A percentile compares a stretch with the other conserved stretches of the same genome.
phyloP scores from a whole-genome alignment of 1,139 yeast species.

The Candida sanyaensis region DNA sequence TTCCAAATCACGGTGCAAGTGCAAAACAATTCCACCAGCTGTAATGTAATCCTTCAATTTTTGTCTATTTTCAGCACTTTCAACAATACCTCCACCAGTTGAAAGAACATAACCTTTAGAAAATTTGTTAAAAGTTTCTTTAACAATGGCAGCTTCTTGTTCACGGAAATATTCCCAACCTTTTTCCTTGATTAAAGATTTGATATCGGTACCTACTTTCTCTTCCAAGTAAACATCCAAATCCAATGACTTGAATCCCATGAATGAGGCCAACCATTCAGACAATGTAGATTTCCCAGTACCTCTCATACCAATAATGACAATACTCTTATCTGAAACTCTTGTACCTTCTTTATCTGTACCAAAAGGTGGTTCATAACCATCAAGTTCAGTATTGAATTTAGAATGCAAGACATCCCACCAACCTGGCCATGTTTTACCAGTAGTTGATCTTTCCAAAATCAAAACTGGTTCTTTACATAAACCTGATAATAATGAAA shows the following conservation, averaged over 20 bases:
- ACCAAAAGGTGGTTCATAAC: constrained; percentile 51
- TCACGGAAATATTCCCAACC: constrained; percentile 90
- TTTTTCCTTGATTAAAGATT: constrained; percentile 60
- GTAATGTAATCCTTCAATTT: constrained; percentile 55
- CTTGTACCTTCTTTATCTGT: constrained; percentile 16
- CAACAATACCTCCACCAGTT: constrained; percentile 97
- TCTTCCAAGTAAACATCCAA: constrained; percentile 73
- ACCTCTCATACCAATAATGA: constrained; percentile 97
- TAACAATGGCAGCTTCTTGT: constrained; percentile 62
- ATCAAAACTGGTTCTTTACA: constrained; percentile 63
- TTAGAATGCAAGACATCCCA: constrained; percentile 87
- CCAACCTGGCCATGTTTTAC: constrained; percentile 99
- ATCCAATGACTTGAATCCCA: constrained; percentile 77
- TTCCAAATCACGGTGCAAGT: constrained; percentile 84
- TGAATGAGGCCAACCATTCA: constrained; percentile 69
- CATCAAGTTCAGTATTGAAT: constrained; percentile 67
- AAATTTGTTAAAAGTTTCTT: constrained; percentile 48
- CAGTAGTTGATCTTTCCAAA: constrained; percentile 88
- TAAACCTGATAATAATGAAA: constrained; percentile 76
- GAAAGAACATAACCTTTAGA: constrained; percentile 72
- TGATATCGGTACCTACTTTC: constrained; percentile 55
- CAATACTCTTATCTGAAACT: constrained; percentile 55
- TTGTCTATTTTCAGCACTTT: constrained; percentile 66
- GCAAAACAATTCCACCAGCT: constrained; percentile 77
- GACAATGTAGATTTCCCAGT: constrained; percentile 94